Evolutionary conservation across 495 filamentous ascomycete genomes (phyloP).

Genomic region (Penicillium nucicola): DNA sequence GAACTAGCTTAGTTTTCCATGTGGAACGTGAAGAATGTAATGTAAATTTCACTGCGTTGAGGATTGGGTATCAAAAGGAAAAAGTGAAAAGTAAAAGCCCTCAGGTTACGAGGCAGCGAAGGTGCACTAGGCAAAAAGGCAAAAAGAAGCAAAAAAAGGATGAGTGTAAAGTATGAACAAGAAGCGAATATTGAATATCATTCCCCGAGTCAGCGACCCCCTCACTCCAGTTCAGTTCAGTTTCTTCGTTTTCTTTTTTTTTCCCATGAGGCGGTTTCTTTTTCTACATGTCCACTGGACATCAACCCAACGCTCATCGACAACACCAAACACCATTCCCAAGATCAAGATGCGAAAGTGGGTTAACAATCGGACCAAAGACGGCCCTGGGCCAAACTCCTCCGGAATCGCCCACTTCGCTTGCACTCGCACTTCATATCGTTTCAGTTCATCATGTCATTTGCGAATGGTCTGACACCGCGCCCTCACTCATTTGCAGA

Average conservation of each 20-base stretch:
- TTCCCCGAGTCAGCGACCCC: background rate
- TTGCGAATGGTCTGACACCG: background rate
- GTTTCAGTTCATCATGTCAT: constrained; percentile 5
- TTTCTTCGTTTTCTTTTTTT: background rate
- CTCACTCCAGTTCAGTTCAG: background rate
- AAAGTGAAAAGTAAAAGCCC: too few relatives aligned
- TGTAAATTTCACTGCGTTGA: background rate
- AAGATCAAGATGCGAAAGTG: background rate
- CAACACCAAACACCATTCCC: background rate
- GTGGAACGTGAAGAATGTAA: too few relatives aligned
- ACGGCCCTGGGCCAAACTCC: background rate
- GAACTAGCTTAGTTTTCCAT: background rate
- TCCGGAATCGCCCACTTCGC: background rate
- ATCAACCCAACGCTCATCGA: too few relatives aligned
- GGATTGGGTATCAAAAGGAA: background rate
- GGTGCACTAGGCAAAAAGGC: background rate
- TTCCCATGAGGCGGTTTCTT: too few relatives aligned
- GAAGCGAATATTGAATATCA: background rate
- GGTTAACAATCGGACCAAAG: constrained; percentile 1
- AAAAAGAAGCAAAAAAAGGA: background rate
- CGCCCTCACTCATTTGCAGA: too few relatives aligned
- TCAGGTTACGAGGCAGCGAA: background rate
- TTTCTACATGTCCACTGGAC: too few relatives aligned
- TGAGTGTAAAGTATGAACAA: background rate
- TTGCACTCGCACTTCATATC: background rate